Percentiles rank a stretch among this genome's conserved stretches.
Evolutionary conservation across 495 filamentous ascomycete genomes (phyloP).

Genomic region (Penicillium angulare): DNA sequence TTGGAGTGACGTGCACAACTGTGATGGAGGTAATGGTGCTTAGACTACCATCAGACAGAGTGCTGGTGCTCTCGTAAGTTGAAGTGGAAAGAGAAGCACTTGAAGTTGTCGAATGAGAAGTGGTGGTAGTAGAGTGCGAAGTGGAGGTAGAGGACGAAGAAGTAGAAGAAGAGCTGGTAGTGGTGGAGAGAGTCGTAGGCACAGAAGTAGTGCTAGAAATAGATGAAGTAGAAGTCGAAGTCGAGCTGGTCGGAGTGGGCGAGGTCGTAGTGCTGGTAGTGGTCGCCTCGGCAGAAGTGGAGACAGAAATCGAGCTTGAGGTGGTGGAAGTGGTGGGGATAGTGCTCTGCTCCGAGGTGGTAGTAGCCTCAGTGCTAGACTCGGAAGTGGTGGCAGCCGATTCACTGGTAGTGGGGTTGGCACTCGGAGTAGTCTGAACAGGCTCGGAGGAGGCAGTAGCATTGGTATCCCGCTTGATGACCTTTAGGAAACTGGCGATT

Average conservation of each 20-base stretch:
- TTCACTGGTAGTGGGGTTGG: constrained; percentile 3
- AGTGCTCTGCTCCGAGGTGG: constrained; percentile 9
- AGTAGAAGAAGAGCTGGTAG: constrained; percentile 24
- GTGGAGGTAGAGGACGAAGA: constrained; percentile 36
- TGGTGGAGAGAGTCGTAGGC: constrained; percentile 27
- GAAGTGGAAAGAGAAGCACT: constrained; percentile 33
- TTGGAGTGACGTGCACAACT: constrained; percentile 36
- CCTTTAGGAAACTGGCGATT: constrained; percentile 41
- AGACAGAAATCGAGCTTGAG: constrained; percentile 17
- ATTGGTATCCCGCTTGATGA: constrained; percentile 43
- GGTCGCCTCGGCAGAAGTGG: constrained; percentile 35
- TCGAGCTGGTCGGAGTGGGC: constrained; percentile 17
- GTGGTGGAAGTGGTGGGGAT: constrained; percentile 12
- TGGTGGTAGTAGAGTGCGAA: constrained; percentile 43
- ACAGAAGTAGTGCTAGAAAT: constrained; percentile 33
- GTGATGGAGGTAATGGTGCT: constrained; percentile 50
- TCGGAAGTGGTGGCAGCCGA: background rate
- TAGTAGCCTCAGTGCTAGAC: constrained; percentile 10
- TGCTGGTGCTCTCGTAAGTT: constrained; percentile 51
- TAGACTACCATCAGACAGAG: constrained; percentile 67
- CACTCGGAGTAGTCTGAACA: constrained; percentile 11
- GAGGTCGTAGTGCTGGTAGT: constrained; percentile 43
- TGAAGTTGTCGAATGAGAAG: constrained; percentile 26
- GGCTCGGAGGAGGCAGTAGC: constrained; percentile 22
- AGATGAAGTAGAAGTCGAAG: constrained; percentile 38